A percentile compares a stretch with the other conserved stretches of the same genome.
These are phyloP conservation scores for Catunica adiposa DNA, from an alignment of 2,329 filamentous ascomycete genomes.

Conservation along the genomic window DNA sequence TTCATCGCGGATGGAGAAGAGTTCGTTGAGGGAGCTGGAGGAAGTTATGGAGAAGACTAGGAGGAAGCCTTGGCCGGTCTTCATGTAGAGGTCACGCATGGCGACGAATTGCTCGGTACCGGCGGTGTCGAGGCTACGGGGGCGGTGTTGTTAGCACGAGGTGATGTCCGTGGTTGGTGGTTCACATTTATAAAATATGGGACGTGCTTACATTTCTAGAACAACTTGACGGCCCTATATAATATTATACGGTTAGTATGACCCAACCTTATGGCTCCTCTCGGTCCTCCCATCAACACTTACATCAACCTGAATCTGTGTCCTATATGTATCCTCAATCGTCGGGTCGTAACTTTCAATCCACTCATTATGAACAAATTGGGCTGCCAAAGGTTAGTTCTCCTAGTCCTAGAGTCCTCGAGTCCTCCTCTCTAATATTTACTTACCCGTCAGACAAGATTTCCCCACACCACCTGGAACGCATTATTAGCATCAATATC, in stretches of 20 bases:
- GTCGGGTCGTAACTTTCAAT: conserved; percentile 75
- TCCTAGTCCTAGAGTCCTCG: not conserved
- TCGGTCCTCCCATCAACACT: conserved; percentile 22
- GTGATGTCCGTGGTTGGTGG: too few relatives aligned
- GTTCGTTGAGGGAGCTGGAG: conserved; percentile 63
- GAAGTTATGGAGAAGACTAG: conserved; percentile 87
- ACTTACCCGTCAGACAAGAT: conserved; percentile 73
- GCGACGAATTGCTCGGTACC: conserved; percentile 76
- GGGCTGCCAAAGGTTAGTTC: conserved; percentile 35
- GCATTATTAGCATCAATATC: conserved; percentile 1
- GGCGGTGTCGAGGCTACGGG: conserved; percentile 62
- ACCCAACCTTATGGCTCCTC: too few relatives aligned
- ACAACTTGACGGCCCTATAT: conserved; percentile 68
- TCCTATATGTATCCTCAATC: conserved; percentile 63
- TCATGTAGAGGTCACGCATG: conserved; percentile 78
- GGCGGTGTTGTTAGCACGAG: too few relatives aligned
- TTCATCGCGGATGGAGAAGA: conserved; percentile 68
- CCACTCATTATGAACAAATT: conserved; percentile 90
- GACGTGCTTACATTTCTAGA: conserved; percentile 59
- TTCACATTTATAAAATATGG: not conserved
- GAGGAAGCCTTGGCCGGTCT: conserved; percentile 79
- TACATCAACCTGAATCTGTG: conserved; percentile 68
- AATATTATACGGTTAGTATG: conserved; percentile 21
- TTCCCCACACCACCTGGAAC: conserved; percentile 68
- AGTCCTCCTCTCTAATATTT: not conserved